Evolutionary conservation across 768 basidiomycete genomes (phyloP).

Genomic region (Amanita molliuscula): DNA sequence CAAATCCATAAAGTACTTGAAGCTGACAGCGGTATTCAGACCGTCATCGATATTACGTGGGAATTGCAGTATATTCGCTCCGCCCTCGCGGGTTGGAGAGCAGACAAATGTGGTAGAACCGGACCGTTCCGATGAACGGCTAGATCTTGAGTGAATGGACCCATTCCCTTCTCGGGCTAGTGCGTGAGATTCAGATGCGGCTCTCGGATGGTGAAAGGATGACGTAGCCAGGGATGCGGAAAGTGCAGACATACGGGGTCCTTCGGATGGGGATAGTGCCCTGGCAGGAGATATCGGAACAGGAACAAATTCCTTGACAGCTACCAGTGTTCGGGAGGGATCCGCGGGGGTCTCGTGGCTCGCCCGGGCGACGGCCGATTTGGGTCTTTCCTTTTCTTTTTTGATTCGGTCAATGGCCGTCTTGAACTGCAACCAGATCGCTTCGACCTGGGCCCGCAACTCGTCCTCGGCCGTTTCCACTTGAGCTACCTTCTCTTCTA

Average conservation of each 20-base stretch:
- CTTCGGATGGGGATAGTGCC: slow-evolving; percentile 25
- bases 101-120: slow-evolving; percentile 24
- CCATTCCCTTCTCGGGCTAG: slow-evolving; percentile 11
- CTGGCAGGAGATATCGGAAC: slow-evolving; percentile 26
- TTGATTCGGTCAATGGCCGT: slow-evolving; percentile 35
- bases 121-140: slow-evolving; percentile 19
- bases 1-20: slow-evolving; percentile 29
- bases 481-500: slow-evolving; percentile 43
- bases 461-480: slow-evolving; percentile 44
- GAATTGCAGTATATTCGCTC: slow-evolving; percentile 30
- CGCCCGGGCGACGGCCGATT: not conserved
- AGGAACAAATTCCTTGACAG: slow-evolving; percentile 52
- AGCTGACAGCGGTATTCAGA: slow-evolving; percentile 36
- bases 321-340: slow-evolving; percentile 16
- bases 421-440: slow-evolving; percentile 51
- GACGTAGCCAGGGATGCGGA: slow-evolving; percentile 61
- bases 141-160: slow-evolving; percentile 15
- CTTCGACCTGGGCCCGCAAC: slow-evolving; percentile 48
- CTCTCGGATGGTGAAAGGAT: slow-evolving; percentile 42
- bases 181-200: slow-evolving; percentile 14
- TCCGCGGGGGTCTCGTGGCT: slow-evolving; percentile 10
- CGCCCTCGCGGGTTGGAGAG: slow-evolving; percentile 13
- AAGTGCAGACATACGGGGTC: slow-evolving; percentile 45
- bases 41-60: slow-evolving; percentile 27
- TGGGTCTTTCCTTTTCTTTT: slow-evolving; percentile 19